Base-by-base conservation (phyloP, 2,329 filamentous ascomycete genomes). In the Emmonsiellopsis sp. region DNA sequence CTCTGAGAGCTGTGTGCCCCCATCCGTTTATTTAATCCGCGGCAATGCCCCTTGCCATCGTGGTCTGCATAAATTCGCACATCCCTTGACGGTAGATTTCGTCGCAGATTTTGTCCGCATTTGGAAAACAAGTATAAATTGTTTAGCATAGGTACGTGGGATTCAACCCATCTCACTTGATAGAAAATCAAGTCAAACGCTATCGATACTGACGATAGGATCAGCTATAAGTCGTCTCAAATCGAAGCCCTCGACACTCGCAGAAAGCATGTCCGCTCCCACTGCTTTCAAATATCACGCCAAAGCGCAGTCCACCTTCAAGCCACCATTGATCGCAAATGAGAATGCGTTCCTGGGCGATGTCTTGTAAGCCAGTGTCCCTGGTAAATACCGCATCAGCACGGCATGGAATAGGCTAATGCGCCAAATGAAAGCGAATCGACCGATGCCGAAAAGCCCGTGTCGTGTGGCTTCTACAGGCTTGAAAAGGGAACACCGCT, bases 321-420 rank as follows among this genome's bases (percentile, higher is more conserved):
- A 84, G 62, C 82, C 82, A 3, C 83, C 82, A 5, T 76, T 84
- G 47, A 82, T 87, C 56, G 80, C 82, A 37, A 83, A 84, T 61
- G 80, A 85, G 57, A 87, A 87, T 62, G 83, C 82, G 32, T 87
- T 76, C 65, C 75, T 87, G 3, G 83, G 82, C 42, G 84, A 87
- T 61, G 71, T 86, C 31, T 73, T 74, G 59, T 77, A 44, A 15
- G 30, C 6, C 38, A 47, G 11, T 20, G 30, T 13, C 44, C 16
- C 35, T 3, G 7, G 35, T 38, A 9, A 7, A n/a, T 9, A n/a
- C 35, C 35, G 13, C 35, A 38, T 9, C 35, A 26, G 20, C 20
- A 26, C 20, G 3, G 5, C 3, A 26, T 26, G 20, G 0, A 26
- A 26, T 26, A 26, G 20, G 20, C 20, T 26, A 26, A 26, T 26